Percentiles rank a stretch among this genome's conserved stretches.
These are phyloP conservation scores for Kalanchoe fedtschenkoi DNA, from an alignment of 164 flowering plant species.

Conservation along the genomic window DNA sequence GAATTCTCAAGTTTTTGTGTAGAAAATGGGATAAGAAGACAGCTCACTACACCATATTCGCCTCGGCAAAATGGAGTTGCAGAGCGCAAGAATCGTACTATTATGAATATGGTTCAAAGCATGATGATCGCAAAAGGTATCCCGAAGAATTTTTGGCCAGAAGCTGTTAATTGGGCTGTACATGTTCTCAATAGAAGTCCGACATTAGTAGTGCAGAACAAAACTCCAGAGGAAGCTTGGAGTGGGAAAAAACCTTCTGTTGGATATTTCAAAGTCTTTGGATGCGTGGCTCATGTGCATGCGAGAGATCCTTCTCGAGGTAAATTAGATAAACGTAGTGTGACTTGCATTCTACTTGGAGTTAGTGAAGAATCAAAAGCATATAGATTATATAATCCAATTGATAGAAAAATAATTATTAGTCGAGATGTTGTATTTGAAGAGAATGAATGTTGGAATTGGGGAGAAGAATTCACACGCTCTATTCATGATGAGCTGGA, in stretches of 20 bases:
- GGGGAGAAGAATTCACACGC: not conserved
- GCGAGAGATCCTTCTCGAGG: not conserved
- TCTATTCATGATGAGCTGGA: not conserved
- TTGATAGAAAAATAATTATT: not conserved
- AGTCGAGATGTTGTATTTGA: not conserved
- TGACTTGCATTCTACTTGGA: not conserved
- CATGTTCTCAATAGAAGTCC: not conserved
- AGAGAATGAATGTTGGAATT: not conserved
- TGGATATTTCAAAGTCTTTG: not conserved
- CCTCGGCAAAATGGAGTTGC: not conserved
- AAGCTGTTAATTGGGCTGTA: not conserved
- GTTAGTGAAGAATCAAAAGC: not conserved
- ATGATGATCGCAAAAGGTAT: not conserved
- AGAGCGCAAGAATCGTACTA: not conserved
- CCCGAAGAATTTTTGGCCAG: not conserved
- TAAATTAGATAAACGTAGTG: not conserved
- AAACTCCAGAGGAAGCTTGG: conserved; percentile 1
- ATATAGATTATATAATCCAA: not conserved
- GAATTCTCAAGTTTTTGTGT: not conserved
- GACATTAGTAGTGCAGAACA: not conserved
- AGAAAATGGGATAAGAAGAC: not conserved
- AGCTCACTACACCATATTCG: not conserved
- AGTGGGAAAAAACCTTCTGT: not conserved
- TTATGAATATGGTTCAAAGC: not conserved
- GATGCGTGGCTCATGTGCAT: not conserved